Percentiles rank a stretch among this genome's conserved stretches.
Evolutionary conservation across 129 eudicot species (phyloP).

Genomic region (Arctium minus): DNA sequence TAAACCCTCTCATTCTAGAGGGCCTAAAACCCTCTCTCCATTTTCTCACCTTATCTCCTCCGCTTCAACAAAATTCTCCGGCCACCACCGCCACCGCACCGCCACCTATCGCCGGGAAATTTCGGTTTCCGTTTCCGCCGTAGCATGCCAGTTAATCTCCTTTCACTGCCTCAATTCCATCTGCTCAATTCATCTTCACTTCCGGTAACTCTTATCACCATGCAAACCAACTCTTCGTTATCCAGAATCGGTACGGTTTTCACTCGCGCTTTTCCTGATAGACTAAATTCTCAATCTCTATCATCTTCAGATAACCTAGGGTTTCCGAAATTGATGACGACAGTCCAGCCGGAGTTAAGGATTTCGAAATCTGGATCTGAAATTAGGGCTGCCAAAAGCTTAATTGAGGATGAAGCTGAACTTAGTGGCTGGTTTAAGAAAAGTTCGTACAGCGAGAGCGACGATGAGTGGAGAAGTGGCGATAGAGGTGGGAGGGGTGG

Average conservation of each 20-base stretch:
- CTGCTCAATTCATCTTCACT: conserved; percentile 37
- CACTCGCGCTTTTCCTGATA: conserved; percentile 48
- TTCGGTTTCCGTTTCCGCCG: conserved; percentile 6
- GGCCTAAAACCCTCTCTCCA: conserved; percentile 30
- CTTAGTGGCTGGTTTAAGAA: conserved; percentile 62
- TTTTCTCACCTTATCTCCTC: conserved; percentile 25
- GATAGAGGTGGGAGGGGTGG: conserved; percentile 31
- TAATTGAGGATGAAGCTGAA: conserved; percentile 79
- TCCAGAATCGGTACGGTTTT: conserved; percentile 32
- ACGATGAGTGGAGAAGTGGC: conserved; percentile 23
- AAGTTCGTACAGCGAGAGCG: conserved; percentile 34
- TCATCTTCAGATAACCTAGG: conserved; percentile 30
- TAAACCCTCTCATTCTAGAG: conserved; percentile 35
- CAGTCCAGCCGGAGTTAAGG: neutral
- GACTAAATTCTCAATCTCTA: conserved; percentile 37
- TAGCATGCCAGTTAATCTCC: conserved; percentile 48
- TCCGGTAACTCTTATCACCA: conserved; percentile 39
- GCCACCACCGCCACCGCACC: neutral
- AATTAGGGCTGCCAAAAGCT: conserved; percentile 47
- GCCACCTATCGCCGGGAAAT: neutral
- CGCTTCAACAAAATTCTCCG: conserved; percentile 13
- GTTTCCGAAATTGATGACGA: conserved; percentile 17
- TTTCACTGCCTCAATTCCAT: conserved; percentile 29
- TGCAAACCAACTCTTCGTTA: conserved; percentile 34
- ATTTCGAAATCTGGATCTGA: conserved; percentile 22